Base-by-base conservation (phyloP, 345 rosid genomes). In the Melaleuca quinquenervia region DNA sequence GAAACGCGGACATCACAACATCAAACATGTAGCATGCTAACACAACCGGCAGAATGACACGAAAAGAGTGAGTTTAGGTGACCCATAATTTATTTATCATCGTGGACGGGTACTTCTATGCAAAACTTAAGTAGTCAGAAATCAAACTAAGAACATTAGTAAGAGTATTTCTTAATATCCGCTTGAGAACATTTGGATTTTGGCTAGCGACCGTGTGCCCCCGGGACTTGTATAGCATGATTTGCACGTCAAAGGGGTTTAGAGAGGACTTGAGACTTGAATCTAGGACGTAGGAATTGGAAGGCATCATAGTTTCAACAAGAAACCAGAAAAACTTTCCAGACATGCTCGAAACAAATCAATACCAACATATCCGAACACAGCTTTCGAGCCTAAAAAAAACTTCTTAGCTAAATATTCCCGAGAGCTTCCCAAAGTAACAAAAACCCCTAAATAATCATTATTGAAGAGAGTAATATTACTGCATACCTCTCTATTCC, bases 101-200 rank as follows among this genome's bases (percentile, higher is more conserved):
- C 0, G 27, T 56, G 62, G 13, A 56, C 26, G 0, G 26, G 13
- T 27, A 26, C 5, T 56, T 56, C 0, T 55, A 0, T 10, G 24
- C 62, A 56, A 56, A 10, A 56, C 27, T 56, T 24, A 56, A 24
- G 27, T 56, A 24, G 62, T 56, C 15, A 24, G 62, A 56, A 56
- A 56, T 41, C 24, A 56, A 56, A 56, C 62, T 56, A 3, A 0
- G 24, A 56, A 11, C 62, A 24, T 24, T 11, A 11, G 2, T 11
- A 56, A 56, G 29, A 10, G 29, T 24, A 56, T 24, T 56, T 11
- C 14, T 56, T 24, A 10, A 56, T 12, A 11, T 56, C 6, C 62
- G 11, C 10, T 24, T 56, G 62, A 56, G 1, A n/a, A 56, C 29
- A 24, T 55, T 10, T 24, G n/a, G 27, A 24, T 24, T n/a, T 55